Percentiles rank a stretch among this genome's conserved stretches.
Conservation (phyloP, 1,139 yeast genomes). For the Kazachstania sp. region DNA sequence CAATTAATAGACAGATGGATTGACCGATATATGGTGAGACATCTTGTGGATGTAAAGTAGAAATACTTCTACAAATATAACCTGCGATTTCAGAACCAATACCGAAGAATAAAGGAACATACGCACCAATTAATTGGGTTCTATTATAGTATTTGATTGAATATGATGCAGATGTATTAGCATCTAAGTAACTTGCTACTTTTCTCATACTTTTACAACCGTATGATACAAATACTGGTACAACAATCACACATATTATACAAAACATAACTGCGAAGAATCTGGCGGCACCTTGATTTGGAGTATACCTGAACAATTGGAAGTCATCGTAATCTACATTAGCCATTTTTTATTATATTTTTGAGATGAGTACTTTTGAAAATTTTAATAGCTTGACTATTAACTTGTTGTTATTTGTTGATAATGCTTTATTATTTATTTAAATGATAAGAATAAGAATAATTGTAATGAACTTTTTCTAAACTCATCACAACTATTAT, state of each 20-base stretch:
- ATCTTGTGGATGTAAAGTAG: conserved; percentile 14
- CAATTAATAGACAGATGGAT: conserved; percentile 33
- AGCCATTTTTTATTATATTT: not conserved
- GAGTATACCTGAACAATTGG: conserved; percentile 9
- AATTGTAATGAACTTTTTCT: no score
- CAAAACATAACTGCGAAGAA: conserved; percentile 12
- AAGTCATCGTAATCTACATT: conserved; percentile 1
- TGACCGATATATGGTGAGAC: conserved; percentile 34
- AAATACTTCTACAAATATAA: conserved; percentile 31
- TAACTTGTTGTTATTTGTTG: no score
- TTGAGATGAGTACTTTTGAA: no score
- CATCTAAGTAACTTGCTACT: not conserved
- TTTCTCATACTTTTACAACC: conserved; percentile 2
- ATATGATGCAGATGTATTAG: not conserved
- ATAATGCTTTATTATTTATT: no score
- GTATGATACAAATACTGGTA: not conserved
- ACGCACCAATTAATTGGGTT: conserved; percentile 9
- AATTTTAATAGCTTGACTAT: no score
- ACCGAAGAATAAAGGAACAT: conserved; percentile 30
- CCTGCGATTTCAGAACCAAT: conserved; percentile 32
- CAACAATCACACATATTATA: conserved; percentile 4
- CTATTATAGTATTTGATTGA: conserved; percentile 7
- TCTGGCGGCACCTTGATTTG: conserved; percentile 15
- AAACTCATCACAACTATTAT: no score
- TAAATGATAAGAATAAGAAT: no score